A percentile compares a stretch with the other conserved stretches of the same genome.
phyloP scores from a whole-genome alignment of 768 basidiomycete species.

The Leccinum incarnatum region DNA sequence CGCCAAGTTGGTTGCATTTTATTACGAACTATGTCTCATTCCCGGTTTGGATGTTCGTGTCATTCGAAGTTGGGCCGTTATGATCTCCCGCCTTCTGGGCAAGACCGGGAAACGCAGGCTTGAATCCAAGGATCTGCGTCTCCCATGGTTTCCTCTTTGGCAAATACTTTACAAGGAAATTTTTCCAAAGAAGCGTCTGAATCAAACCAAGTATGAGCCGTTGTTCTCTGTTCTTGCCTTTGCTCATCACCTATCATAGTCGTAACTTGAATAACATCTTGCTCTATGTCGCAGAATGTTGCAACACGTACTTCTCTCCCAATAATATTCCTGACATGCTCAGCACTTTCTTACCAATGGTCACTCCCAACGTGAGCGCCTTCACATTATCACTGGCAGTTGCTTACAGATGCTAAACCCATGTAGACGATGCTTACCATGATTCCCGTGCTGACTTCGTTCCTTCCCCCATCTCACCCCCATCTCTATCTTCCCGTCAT shows the following conservation, averaged over 20 bases:
- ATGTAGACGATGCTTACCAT: slow-evolving; percentile 64
- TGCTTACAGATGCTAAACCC: slow-evolving; percentile 3
- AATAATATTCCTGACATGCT: slow-evolving; percentile 70
- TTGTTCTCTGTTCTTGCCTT: not conserved
- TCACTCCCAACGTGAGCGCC: slow-evolving; percentile 64
- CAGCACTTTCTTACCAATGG: slow-evolving; percentile 61
- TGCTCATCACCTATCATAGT: slow-evolving; percentile 27
- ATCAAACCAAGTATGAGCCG: slow-evolving; percentile 54
- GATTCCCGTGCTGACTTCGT: slow-evolving; percentile 73
- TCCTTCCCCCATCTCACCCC: slow-evolving; percentile 65
- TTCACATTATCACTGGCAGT: not conserved
- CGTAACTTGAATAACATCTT: slow-evolving; percentile 70
- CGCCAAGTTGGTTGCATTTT: slow-evolving; percentile 66
- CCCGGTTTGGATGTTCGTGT: slow-evolving; percentile 75
- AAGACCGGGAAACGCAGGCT: slow-evolving; percentile 71
- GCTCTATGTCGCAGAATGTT: slow-evolving; percentile 70
- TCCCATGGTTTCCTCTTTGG: slow-evolving; percentile 81
- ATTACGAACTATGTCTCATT: slow-evolving; percentile 74
- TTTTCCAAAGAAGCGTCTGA: slow-evolving; percentile 64
- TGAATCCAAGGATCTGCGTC: slow-evolving; percentile 60
- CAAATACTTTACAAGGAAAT: slow-evolving; percentile 67
- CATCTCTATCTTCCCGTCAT: slow-evolving; percentile 69
- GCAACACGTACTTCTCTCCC: slow-evolving; percentile 66
- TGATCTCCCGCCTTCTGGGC: slow-evolving; percentile 67
- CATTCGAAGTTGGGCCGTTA: slow-evolving; percentile 73